phyloP scores from a whole-genome alignment of 2,329 filamentous ascomycete species.

The Apiospora hydei region DNA sequence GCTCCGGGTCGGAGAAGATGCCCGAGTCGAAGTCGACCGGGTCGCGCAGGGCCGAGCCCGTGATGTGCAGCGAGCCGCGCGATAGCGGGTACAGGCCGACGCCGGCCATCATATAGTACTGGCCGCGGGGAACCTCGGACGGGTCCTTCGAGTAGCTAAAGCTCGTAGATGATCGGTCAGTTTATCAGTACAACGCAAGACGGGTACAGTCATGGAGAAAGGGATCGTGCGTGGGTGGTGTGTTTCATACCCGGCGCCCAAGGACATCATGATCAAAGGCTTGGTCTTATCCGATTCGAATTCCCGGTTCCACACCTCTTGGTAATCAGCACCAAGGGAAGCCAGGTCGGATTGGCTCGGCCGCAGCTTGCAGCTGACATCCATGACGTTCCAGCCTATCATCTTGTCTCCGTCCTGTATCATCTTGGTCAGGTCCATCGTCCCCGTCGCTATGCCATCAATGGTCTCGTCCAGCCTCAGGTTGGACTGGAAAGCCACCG shows the following conservation, averaged over 20 bases:
- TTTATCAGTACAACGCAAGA: slow-evolving; percentile 36
- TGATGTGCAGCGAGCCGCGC: slow-evolving; percentile 67
- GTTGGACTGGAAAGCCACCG: slow-evolving; percentile 57
- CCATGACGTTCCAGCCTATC: slow-evolving; percentile 61
- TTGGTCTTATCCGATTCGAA: slow-evolving; percentile 49
- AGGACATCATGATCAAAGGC: slow-evolving; percentile 51
- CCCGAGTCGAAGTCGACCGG: slow-evolving; percentile 64
- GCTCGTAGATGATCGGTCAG: background rate
- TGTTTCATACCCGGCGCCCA: slow-evolving; percentile 44
- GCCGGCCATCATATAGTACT: slow-evolving; percentile 59
- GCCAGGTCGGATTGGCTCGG: slow-evolving; percentile 57
- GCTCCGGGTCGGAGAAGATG: slow-evolving; percentile 57
- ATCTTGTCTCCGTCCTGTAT: slow-evolving; percentile 40
- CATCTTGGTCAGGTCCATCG: slow-evolving; percentile 37
- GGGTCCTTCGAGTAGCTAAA: slow-evolving; percentile 32
- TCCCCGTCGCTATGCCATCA: slow-evolving; percentile 41
- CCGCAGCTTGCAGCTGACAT: slow-evolving; percentile 57
- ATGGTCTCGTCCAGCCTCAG: slow-evolving; percentile 54
- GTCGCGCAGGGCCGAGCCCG: slow-evolving; percentile 47
- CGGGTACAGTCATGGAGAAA: background rate
- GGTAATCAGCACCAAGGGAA: slow-evolving; percentile 57
- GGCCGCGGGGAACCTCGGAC: slow-evolving; percentile 33
- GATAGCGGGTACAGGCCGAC: slow-evolving; percentile 68
- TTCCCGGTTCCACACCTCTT: slow-evolving; percentile 57
- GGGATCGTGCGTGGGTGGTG: slow-evolving; percentile 25